Conservation (phyloP, 495 filamentous ascomycete genomes). For the Aspergillus saccharolyticus region DNA sequence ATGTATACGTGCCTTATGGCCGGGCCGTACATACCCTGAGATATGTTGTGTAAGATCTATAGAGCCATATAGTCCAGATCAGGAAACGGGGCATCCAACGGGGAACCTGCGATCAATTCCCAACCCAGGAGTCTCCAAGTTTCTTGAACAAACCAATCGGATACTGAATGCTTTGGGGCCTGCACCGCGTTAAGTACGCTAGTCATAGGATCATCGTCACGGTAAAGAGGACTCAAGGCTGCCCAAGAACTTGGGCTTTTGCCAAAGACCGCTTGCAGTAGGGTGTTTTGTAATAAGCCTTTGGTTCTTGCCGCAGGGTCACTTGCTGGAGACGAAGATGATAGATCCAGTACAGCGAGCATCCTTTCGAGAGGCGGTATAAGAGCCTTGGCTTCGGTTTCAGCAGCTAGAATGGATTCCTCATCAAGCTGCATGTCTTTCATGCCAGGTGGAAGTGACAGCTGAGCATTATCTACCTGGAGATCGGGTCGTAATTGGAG, state of each 20-base stretch:
- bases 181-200: background rate
- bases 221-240: background rate
- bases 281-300: slow-evolving; percentile 34
- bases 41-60: background rate
- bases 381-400: slow-evolving; percentile 33
- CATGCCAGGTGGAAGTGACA: slow-evolving; percentile 30
- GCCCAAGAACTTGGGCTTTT: slow-evolving; percentile 16
- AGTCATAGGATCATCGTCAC: background rate
- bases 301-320: slow-evolving; percentile 12
- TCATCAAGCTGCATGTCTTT: slow-evolving; percentile 19
- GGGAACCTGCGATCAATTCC: slow-evolving; percentile 29
- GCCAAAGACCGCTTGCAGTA: slow-evolving; percentile 39
- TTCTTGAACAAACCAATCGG: slow-evolving; percentile 45
- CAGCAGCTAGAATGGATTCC: slow-evolving; percentile 15
- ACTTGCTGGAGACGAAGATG: background rate
- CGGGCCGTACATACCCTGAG: background rate
- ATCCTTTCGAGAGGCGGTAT: slow-evolving; percentile 35
- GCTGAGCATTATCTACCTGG: slow-evolving; percentile 14
- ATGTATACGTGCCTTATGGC: too few species aligned
- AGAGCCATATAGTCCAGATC: background rate
- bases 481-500: slow-evolving; percentile 23
- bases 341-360: slow-evolving; percentile 22
- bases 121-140: slow-evolving; percentile 49
- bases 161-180: slow-evolving; percentile 12
- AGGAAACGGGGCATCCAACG: background rate